A percentile compares a stretch with the other conserved stretches of the same genome.
Conservation (phyloP, 495 filamentous ascomycete species). For the Zalerion maritima region DNA sequence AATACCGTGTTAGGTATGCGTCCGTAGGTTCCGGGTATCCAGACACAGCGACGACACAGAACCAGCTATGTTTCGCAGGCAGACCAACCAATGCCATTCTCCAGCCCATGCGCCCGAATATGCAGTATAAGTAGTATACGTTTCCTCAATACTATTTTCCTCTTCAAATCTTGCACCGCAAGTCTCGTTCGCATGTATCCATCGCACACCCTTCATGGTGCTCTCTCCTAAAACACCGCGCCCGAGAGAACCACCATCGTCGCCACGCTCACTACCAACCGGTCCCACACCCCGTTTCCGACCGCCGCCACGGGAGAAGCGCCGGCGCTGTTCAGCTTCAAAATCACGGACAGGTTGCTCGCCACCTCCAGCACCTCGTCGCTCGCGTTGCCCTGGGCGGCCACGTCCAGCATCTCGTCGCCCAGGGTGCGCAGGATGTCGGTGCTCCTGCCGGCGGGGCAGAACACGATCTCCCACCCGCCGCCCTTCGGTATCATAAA, state of each 20-base stretch:
- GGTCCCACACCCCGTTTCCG: neutral
- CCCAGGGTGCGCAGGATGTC: conserved; percentile 43
- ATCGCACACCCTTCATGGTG: no score
- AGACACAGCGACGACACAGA: no score
- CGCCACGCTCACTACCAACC: conserved; percentile 3
- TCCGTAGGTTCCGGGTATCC: no score
- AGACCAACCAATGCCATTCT: no score
- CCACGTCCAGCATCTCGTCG: conserved; percentile 23
- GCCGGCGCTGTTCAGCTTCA: conserved; percentile 9
- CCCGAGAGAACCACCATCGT: conserved; percentile 2
- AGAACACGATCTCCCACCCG: conserved; percentile 66
- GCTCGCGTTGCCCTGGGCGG: conserved; percentile 10
- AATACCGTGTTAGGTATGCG: no score
- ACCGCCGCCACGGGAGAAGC: neutral
- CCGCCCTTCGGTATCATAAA: conserved; percentile 60
- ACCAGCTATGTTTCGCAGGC: no score
- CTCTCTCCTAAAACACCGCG: no score
- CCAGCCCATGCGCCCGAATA: no score
- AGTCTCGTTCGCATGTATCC: no score
- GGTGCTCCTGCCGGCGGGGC: conserved; percentile 54
- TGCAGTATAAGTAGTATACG: no score
- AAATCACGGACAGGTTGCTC: conserved; percentile 6
- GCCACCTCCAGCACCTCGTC: conserved; percentile 4
- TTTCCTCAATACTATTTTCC: no score
- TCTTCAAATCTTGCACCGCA: no score